Conservation (phyloP, 768 basidiomycete species). For the Rhizopogon vulgaris region DNA sequence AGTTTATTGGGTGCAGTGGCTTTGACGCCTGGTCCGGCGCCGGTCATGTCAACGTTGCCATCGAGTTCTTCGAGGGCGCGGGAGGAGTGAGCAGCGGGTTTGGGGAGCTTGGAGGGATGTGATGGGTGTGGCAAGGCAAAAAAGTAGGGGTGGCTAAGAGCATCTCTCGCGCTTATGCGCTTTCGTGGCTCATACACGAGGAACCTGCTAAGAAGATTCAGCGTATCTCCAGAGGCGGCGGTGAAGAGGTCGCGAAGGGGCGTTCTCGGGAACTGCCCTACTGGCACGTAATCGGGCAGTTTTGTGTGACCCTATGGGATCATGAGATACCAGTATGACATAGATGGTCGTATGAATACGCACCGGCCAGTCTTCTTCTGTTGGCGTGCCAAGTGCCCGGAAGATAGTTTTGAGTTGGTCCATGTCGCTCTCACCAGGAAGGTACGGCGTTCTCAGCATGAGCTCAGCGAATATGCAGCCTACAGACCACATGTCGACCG, state of each 20-base stretch:
- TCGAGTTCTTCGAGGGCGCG: slow-evolving; percentile 75
- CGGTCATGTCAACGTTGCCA: slow-evolving; percentile 55
- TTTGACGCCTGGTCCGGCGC: slow-evolving; percentile 46
- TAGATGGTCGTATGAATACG: slow-evolving; percentile 15
- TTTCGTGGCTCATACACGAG: slow-evolving; percentile 81
- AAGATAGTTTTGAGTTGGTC: slow-evolving; percentile 95
- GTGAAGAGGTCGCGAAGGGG: slow-evolving; percentile 85
- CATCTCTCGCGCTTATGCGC: slow-evolving; percentile 75
- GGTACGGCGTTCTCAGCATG: slow-evolving; percentile 92
- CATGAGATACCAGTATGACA: not conserved
- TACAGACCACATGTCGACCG: slow-evolving; percentile 95
- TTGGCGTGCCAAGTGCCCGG: slow-evolving; percentile 90
- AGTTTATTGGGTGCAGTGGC: slow-evolving; percentile 46
- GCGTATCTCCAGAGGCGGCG: slow-evolving; percentile 78
- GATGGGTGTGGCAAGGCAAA: slow-evolving; percentile 80
- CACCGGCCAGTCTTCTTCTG: slow-evolving; percentile 97
- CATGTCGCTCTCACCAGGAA: slow-evolving; percentile 94
- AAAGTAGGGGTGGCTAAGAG: slow-evolving; percentile 86
- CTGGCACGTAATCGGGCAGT: slow-evolving; percentile 83
- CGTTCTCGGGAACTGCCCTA: slow-evolving; percentile 81
- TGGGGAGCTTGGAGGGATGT: slow-evolving; percentile 84
- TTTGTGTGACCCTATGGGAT: slow-evolving; percentile 72
- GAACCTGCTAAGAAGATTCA: slow-evolving; percentile 77
- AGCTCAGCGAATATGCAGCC: slow-evolving; percentile 98
- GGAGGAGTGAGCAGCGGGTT: slow-evolving; percentile 43